A percentile compares a stretch with the other conserved stretches of the same genome.
phyloP scores from a whole-genome alignment of 148 eudicot species.

The Cornus kousa region DNA sequence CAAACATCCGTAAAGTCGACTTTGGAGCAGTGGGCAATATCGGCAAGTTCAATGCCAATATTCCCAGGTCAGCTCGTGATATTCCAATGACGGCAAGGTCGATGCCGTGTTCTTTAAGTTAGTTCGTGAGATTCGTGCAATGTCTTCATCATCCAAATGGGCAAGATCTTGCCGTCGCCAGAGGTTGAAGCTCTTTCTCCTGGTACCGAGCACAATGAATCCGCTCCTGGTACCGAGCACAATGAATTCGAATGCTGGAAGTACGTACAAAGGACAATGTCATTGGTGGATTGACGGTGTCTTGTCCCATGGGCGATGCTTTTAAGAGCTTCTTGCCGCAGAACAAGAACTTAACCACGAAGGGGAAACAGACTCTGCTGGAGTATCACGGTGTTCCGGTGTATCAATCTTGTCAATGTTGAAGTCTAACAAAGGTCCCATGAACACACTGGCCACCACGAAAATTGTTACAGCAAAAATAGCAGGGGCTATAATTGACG shows the following conservation, averaged over 20 bases:
- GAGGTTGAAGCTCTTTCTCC: conserved; percentile 76
- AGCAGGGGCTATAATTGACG: conserved; percentile 55
- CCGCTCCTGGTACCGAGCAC: conserved; percentile 49
- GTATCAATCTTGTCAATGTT: conserved; percentile 62
- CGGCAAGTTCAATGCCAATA: no score
- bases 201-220: conserved; percentile 63
- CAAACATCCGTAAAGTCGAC: conserved; percentile 83
- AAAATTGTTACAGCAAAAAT: conserved; percentile 57
- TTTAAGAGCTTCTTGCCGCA: conserved; percentile 65
- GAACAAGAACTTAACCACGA: conserved; percentile 61
- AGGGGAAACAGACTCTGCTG: conserved; percentile 50
- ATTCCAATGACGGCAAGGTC: conserved; percentile 23
- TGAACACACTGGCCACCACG: conserved; percentile 86
- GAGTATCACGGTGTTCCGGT: conserved; percentile 78
- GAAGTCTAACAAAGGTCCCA: conserved; percentile 69
- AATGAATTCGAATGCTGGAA: conserved; percentile 50
- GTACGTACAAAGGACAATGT: conserved; percentile 41
- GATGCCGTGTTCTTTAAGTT: conserved; percentile 66
- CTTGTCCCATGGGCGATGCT: conserved; percentile 74
- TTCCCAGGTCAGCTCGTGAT: no score
- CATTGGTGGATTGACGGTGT: conserved; percentile 75
- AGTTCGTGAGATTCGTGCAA: conserved; percentile 62
- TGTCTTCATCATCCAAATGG: conserved; percentile 73
- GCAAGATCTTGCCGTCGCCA: conserved; percentile 42
- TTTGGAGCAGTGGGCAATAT: conserved; percentile 52